Evolutionary conservation across 179 eudicot species (phyloP).

Genomic region (Carnegiea gigantea): DNA sequence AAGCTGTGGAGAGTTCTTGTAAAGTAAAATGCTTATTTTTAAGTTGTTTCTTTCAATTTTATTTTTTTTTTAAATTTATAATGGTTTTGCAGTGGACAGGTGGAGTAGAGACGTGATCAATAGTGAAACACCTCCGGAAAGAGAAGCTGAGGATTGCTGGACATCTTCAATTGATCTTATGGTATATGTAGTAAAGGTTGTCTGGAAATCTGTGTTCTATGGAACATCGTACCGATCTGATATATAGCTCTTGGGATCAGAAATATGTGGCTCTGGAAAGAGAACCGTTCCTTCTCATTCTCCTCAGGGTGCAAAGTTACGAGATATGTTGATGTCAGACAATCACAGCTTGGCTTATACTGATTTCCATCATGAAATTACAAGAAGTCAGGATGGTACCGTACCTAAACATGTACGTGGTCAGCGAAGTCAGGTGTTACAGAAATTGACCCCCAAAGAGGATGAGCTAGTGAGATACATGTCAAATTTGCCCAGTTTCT

Average conservation of each 20-base stretch:
- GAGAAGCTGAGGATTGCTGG: conserved; percentile 9
- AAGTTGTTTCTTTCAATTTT: neutral
- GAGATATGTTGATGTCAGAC: conserved; percentile 51
- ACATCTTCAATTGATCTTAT: conserved; percentile 5
- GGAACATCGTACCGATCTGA: conserved; percentile 24
- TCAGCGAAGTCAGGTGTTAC: conserved; percentile 33
- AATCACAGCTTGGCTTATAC: conserved; percentile 39
- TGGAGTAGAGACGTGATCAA: conserved; percentile 19
- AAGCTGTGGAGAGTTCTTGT: neutral
- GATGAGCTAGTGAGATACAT: conserved; percentile 83
- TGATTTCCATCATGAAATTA: conserved; percentile 47
- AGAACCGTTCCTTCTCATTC: conserved; percentile 30
- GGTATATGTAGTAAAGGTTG: conserved; percentile 12
- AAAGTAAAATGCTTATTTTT: neutral
- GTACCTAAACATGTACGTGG: conserved; percentile 36
- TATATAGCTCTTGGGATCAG: conserved; percentile 29
- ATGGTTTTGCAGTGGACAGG: neutral
- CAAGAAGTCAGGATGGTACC: conserved; percentile 32
- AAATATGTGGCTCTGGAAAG: conserved; percentile 26
- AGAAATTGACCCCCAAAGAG: conserved; percentile 35
- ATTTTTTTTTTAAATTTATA: neutral
- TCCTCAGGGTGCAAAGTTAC: conserved; percentile 46
- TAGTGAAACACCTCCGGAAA: conserved; percentile 4
- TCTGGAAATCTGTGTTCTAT: conserved; percentile 21
- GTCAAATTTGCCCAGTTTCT: conserved; percentile 74